Conservation (phyloP, 2,329 filamentous ascomycete species). For the Blastomyces percursus region DNA sequence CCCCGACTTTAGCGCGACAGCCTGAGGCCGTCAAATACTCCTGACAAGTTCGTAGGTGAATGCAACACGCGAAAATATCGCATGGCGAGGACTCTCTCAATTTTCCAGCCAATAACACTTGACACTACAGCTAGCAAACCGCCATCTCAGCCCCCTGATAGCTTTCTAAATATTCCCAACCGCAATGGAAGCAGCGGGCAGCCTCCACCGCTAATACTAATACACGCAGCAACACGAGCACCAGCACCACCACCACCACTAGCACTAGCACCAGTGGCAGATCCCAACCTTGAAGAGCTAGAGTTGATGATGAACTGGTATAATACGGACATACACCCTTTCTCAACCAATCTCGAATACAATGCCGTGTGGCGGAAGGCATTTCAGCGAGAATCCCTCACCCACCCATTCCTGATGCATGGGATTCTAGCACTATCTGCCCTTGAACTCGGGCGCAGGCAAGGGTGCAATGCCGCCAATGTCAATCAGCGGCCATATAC, state of each 20-base stretch:
- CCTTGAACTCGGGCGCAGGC: conserved; percentile 21
- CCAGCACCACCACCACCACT: not conserved
- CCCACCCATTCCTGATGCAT: conserved; percentile 24
- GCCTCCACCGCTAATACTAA: not conserved
- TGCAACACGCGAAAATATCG: not conserved
- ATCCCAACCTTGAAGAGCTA: conserved; percentile 20
- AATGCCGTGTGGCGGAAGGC: conserved; percentile 24
- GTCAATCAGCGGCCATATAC: conserved; percentile 14
- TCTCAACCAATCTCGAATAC: conserved; percentile 19
- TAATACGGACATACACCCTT: conserved; percentile 24
- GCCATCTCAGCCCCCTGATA: not conserved
- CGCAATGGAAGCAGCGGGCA: not conserved
- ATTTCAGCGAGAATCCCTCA: conserved; percentile 23
- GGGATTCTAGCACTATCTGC: conserved; percentile 28
- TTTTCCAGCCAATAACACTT: not conserved
- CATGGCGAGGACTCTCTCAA: not conserved
- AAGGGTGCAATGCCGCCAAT: conserved; percentile 8
- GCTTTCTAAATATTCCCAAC: not conserved
- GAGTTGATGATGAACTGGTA: conserved; percentile 30
- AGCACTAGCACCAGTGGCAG: not conserved
- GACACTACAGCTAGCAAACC: not conserved
- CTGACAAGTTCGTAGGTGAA: not conserved
- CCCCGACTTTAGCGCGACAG: not conserved
- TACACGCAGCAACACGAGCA: not conserved
- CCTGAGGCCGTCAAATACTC: not conserved